A percentile compares a stretch with the other conserved stretches of the same genome.
These are phyloP conservation scores for Cyclospora cayetanensis DNA, from an alignment of 169 alveolate species.

Conservation along the genomic window DNA sequence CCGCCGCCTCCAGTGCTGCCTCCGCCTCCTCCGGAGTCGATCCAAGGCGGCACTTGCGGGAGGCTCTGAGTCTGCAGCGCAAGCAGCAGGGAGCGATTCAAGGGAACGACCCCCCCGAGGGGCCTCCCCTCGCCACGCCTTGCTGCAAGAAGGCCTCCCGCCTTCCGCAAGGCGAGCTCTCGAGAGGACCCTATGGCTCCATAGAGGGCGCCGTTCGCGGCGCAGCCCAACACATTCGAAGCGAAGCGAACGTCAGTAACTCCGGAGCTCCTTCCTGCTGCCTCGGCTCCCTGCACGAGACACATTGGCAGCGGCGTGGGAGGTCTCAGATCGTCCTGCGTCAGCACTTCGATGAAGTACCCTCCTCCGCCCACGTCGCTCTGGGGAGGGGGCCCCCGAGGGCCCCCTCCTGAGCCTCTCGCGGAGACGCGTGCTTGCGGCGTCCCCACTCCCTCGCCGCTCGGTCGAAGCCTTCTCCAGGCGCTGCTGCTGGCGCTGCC, in stretches of 20 bases:
- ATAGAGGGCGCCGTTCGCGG: background rate
- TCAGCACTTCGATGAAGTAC: background rate
- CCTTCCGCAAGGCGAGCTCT: background rate
- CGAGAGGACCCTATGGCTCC: background rate
- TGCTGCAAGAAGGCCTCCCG: background rate
- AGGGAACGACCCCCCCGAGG: background rate
- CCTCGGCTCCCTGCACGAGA: background rate
- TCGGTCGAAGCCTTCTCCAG: no score
- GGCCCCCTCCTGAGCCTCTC: constrained; percentile 8
- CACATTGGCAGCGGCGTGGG: background rate
- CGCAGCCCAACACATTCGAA: background rate
- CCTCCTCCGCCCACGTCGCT: background rate
- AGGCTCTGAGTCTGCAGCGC: background rate
- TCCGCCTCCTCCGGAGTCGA: background rate
- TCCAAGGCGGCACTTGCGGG: background rate
- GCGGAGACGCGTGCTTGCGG: background rate
- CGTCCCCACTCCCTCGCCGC: background rate
- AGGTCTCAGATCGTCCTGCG: background rate
- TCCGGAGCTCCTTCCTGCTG: background rate
- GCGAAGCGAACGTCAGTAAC: background rate
- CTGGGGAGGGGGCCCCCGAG: constrained; percentile 35
- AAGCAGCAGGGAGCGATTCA: background rate
- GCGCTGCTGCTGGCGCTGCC: constrained; percentile 8
- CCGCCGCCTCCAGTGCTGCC: background rate
- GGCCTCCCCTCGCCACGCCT: constrained; percentile 16